These are phyloP conservation scores for Sedum album DNA, from an alignment of 164 flowering plant genomes.

Conservation along the genomic window DNA sequence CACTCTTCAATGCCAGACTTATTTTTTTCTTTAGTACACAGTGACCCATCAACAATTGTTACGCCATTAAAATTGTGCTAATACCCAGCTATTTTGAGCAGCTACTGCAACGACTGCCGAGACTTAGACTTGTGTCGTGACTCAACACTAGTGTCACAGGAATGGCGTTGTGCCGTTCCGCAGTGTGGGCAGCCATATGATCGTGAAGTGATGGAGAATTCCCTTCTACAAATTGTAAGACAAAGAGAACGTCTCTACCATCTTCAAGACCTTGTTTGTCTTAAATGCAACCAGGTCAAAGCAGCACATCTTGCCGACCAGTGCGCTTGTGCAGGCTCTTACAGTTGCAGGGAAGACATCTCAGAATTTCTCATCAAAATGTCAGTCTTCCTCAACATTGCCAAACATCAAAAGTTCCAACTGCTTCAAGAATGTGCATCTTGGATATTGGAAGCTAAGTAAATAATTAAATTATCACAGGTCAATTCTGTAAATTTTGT, in stretches of 20 bases:
- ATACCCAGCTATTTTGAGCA: slow-evolving; percentile 20
- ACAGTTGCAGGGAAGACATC: slow-evolving; percentile 64
- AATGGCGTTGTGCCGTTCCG: slow-evolving; percentile 84
- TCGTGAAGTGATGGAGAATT: slow-evolving; percentile 79
- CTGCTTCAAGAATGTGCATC: slow-evolving; percentile 65
- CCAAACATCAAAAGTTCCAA: slow-evolving; percentile 55
- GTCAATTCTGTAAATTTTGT: too few species aligned
- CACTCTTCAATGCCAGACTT: background rate
- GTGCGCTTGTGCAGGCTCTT: slow-evolving; percentile 79
- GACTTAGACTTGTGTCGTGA: slow-evolving; percentile 89
- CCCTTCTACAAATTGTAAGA: slow-evolving; percentile 79
- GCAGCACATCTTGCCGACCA: slow-evolving; percentile 83
- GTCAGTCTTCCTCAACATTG: slow-evolving; percentile 59
- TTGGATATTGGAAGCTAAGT: slow-evolving; percentile 62
- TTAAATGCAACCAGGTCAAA: slow-evolving; percentile 73
- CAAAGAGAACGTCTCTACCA: slow-evolving; percentile 90
- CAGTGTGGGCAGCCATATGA: slow-evolving; percentile 94
- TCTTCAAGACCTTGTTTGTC: slow-evolving; percentile 81
- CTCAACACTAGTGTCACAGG: slow-evolving; percentile 47
- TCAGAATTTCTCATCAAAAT: slow-evolving; percentile 61
- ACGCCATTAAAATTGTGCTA: background rate
- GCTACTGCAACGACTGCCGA: slow-evolving; percentile 90
- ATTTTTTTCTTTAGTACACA: background rate
- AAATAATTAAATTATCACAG: too few species aligned
- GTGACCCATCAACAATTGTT: background rate